These are phyloP conservation scores for Monosporascus sp. DNA, from an alignment of 2,329 filamentous ascomycete species.

Conservation along the genomic window DNA sequence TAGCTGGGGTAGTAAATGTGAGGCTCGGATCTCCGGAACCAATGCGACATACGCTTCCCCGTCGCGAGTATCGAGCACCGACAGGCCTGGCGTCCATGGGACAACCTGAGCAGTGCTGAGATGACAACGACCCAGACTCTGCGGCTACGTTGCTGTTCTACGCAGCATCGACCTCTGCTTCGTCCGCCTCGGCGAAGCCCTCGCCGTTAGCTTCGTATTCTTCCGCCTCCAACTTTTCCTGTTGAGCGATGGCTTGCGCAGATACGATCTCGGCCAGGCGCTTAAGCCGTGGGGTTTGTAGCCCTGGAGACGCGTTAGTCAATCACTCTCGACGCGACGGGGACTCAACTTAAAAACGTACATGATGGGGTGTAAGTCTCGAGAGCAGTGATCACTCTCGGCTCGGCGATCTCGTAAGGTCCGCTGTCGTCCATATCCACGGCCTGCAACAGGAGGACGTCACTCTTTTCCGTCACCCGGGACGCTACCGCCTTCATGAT, in stretches of 20 bases:
- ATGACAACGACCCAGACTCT: not conserved
- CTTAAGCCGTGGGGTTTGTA: constrained; percentile 93
- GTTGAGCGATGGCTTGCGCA: constrained; percentile 91
- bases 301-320: constrained; percentile 54
- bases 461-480: constrained; percentile 95
- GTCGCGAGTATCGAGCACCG: not conserved
- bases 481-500: constrained; percentile 99
- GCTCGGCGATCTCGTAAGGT: constrained; percentile 97
- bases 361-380: constrained; percentile 98
- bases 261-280: constrained; percentile 97
- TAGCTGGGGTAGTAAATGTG: not conserved
- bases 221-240: constrained; percentile 65
- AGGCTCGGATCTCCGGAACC: not conserved
- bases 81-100: not conserved
- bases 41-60: not conserved
- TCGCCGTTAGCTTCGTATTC: constrained; percentile 41
- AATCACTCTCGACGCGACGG: not conserved
- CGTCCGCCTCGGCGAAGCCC: constrained; percentile 44
- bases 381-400: constrained; percentile 87
- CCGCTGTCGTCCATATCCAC: constrained; percentile 99
- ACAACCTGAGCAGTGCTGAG: not conserved
- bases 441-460: constrained; percentile 85
- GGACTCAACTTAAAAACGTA: constrained; percentile 43
- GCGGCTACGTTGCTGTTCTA: constrained; percentile 18
- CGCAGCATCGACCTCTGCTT: constrained; percentile 34